Evolutionary conservation across 805 yeast genomes (phyloP).

Genomic region (Candida insectorum): DNA sequence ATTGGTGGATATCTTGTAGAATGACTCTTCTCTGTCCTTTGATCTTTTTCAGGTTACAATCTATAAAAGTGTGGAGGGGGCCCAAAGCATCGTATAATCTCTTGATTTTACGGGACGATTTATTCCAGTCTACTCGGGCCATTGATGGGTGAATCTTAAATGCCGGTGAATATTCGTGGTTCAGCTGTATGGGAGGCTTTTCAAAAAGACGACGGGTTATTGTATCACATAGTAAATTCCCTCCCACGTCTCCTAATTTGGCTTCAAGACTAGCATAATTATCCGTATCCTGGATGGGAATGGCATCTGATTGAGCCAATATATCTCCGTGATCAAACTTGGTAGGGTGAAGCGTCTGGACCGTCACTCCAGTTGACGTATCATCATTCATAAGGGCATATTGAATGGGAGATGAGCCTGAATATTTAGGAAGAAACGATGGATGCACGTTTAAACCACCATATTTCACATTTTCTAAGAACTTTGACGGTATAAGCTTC

Average conservation of each 20-base stretch:
- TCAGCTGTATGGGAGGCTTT: constrained; percentile 15
- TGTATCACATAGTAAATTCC: constrained; percentile 48
- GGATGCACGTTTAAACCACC: constrained; percentile 94
- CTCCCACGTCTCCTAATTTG: constrained; percentile 60
- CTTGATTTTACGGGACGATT: constrained; percentile 32
- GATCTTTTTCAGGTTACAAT: constrained; percentile 32
- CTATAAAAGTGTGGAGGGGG: constrained; percentile 44
- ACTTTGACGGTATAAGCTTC: constrained; percentile 62
- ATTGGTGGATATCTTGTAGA: constrained; percentile 34
- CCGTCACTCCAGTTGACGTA: constrained; percentile 70
- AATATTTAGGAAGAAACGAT: constrained; percentile 72
- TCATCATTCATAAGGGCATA: constrained; percentile 67
- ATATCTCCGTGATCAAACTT: constrained; percentile 80
- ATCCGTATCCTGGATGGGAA: constrained; percentile 41
- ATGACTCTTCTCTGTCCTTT: constrained; percentile 45
- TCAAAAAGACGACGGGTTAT: constrained; percentile 30
- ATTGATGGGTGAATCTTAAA: constrained; percentile 46
- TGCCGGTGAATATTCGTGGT: constrained; percentile 50
- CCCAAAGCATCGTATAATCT: constrained; percentile 55
- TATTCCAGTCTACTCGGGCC: constrained; percentile 46
- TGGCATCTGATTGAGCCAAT: constrained; percentile 50
- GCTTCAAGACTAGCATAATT: constrained; percentile 44
- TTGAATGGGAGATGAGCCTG: constrained; percentile 92
- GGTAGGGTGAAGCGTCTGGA: constrained; percentile 87
- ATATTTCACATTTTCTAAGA: constrained; percentile 45